Evolutionary conservation across 345 rosid genomes (phyloP).

Genomic region (Eutrema heterophyllum): DNA sequence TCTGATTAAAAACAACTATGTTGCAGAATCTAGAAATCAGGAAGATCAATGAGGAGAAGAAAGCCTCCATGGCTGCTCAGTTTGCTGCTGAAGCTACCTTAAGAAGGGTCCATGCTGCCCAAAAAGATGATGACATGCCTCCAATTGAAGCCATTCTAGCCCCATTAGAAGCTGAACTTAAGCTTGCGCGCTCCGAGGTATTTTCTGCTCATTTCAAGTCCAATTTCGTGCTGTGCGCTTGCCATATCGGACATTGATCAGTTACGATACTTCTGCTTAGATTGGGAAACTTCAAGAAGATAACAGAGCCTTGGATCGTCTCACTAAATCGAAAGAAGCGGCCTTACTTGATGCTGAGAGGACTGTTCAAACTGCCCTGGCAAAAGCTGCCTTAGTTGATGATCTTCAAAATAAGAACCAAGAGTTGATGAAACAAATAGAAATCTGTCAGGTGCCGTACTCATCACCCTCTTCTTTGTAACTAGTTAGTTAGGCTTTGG

Average conservation of each 20-base stretch:
- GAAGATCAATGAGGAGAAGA: conserved; percentile 96
- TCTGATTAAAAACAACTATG: background rate
- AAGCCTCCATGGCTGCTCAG: conserved; percentile 98
- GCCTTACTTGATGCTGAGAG: conserved; percentile 95
- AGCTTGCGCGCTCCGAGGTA: conserved; percentile 94
- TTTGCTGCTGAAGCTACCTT: conserved; percentile 99
- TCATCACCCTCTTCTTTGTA: conserved; percentile 8
- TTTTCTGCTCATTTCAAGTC: background rate
- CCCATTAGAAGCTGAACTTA: conserved; percentile 96
- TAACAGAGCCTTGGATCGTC: conserved; percentile 93
- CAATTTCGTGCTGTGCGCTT: background rate
- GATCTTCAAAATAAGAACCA: conserved; percentile 98
- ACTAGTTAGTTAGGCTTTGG: background rate
- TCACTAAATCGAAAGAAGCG: conserved; percentile 95
- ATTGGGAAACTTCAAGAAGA: conserved; percentile 97
- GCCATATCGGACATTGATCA: background rate
- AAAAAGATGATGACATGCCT: conserved; percentile 99
- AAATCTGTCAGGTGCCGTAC: conserved; percentile 82
- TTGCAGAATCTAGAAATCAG: conserved; percentile 92
- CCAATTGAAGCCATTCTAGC: conserved; percentile 99
- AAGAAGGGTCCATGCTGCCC: conserved; percentile 98
- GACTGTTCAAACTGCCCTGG: conserved; percentile 79
- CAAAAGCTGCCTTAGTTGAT: conserved; percentile 97
- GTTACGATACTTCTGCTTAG: conserved; percentile 35
- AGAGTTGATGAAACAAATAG: conserved; percentile 93